Base-by-base conservation (phyloP, 2,329 filamentous ascomycete species). In the Calonectria ilicicola region DNA sequence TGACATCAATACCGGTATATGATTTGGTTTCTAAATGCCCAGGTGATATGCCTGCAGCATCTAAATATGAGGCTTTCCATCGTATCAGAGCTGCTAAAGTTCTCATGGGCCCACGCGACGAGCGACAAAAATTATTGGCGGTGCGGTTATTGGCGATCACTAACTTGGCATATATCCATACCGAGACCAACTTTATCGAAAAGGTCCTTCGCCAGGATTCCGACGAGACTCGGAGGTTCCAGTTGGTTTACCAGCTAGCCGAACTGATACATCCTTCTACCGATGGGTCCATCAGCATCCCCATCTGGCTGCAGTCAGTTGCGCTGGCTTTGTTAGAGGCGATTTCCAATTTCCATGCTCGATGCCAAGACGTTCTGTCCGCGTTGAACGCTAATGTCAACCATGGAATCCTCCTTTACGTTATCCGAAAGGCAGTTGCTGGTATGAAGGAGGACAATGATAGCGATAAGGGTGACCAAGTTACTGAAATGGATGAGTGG, bases 351-450 rank as follows among this genome's bases (percentile, higher is more conserved):
- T 95, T 95, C 81, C 93, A 94, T 78, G 86, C 89, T 69, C 96
- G 95, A 80, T 91, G 93, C 35, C 87, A 91, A 40, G 97, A 99
- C 82, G 93, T 99, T 27, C 92, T 95, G 75, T 92, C 95, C 49
- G 95, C 97, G n/a, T 87, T 99, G 49, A 98, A 95, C 80, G 95
- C 97, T 67, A 98, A 96, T 78, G 96, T 98, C 44, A 98, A 98
- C 79, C 97, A 99, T 79, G 97, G 97, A 17, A 93, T 98, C 35
- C 89, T 99, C 53, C 93, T 98, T 77, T 98, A 98, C 80, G 91
- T 98, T 76, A 93, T 98, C 63, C 91, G 96, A 69, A 98, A 98
- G 83, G 94, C 95, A 12, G 94, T 98, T 70, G 93, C 93, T 21
- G 94, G 95, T 75, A 93, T 99, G 85, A 91, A 89, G 70, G 86